Evolutionary conservation across 441 rosid genomes (phyloP), one percentile per base, ranked within the genome.

Genomic region (Hura crepitans): DNA sequence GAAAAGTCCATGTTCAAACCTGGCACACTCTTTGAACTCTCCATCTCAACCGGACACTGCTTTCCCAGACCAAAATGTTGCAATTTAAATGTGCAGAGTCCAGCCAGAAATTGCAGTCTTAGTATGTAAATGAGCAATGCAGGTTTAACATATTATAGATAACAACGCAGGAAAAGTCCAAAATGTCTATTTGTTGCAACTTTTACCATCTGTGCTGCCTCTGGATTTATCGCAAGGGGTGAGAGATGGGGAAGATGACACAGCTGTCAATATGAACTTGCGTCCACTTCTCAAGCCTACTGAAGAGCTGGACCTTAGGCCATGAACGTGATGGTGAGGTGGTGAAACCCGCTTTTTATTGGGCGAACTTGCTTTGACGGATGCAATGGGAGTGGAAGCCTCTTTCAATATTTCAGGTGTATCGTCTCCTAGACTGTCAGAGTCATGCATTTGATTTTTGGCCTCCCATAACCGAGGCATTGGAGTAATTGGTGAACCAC

Each of bases 241-340:
- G 71, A 86, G 84, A 55, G 86, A 84, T 31, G 89, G 89, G 75
- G 84, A 80, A 55, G 90, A 79, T 27, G 90, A 86, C 56, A 88
- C 78, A 0, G 89, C 77, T 73, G 76, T 83, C 68, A 88, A 69
- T 59, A 88, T 78, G 78, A 88, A 88, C 78, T 77, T 88, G 53
- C 85, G 82, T 33, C 89, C 88, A 65, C 85, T 85, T 80, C 71
- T 85, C 79, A 85, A 71, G 50, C 70, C 70, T 33, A 72, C 80
- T 15, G 86, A 79, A 72, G 83, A 77, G 70, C 75, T 79, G 55
- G 86, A 62, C 20, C 81, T 65, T 17, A 65, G 69, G 59, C 74
- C 81, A 3, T 69, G 79, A n/a, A 49, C 20, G 51, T 11, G 73
- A 56, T 68, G 54, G 6, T 74, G 83, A 51, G 89, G 89, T 63